Evolutionary conservation across 495 filamentous ascomycete genomes (phyloP).

Genomic region (Penicillium robsamsonii): DNA sequence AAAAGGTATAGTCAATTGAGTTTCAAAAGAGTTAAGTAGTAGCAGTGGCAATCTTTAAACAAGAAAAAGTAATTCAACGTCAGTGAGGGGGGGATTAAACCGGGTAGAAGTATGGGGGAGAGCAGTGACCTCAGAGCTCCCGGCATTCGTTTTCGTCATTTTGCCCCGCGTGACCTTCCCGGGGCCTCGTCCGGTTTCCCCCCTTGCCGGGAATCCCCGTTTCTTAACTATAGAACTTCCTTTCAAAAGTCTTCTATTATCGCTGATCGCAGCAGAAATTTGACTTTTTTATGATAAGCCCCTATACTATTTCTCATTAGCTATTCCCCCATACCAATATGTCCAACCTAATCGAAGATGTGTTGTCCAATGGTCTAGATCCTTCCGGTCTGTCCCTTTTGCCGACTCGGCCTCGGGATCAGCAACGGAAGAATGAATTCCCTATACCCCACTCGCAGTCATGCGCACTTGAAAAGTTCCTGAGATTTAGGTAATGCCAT

Average conservation of each 20-base stretch:
- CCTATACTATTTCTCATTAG: background rate
- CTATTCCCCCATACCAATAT: background rate
- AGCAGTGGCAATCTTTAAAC: background rate
- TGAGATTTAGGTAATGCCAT: constrained; percentile 5
- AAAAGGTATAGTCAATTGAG: background rate
- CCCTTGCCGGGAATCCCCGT: constrained; percentile 6
- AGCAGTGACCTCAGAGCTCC: constrained; percentile 6
- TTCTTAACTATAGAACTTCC: background rate
- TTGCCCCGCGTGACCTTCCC: constrained; percentile 14
- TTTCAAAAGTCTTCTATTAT: background rate
- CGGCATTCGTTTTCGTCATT: constrained; percentile 10
- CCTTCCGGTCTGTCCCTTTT: background rate
- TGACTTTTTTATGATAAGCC: background rate
- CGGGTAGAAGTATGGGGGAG: constrained; percentile 12
- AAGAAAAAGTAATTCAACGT: constrained; percentile 8
- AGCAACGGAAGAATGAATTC: constrained; percentile 12
- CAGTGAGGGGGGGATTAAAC: constrained; percentile 10
- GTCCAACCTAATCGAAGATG: background rate
- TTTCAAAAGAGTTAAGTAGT: constrained; percentile 2
- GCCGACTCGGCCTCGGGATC: constrained; percentile 13
- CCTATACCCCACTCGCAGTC: constrained; percentile 12
- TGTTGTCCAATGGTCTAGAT: constrained; percentile 4
- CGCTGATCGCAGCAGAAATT: background rate
- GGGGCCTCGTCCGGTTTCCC: constrained; percentile 6
- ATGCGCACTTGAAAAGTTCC: constrained; percentile 13